Evolutionary conservation across 192 early-diverging fungal genomes (phyloP), one percentile per base, ranked within the genome.

Genomic region (Entrophospora sp.): DNA sequence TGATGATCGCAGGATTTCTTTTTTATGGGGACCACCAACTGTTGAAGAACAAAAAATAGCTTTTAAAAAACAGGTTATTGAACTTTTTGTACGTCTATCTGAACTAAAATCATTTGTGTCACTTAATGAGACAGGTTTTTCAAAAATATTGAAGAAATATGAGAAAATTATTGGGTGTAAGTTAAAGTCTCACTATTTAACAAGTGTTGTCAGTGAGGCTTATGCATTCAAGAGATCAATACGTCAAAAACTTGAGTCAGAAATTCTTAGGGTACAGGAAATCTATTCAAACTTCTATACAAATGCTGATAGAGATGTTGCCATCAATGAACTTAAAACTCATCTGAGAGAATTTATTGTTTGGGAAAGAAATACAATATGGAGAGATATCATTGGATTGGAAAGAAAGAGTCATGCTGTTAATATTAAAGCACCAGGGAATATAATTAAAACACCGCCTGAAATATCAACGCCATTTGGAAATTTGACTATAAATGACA

Each of bases 361-460:
- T 4, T 95, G 90, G 89, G 93, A 98, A 74, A 86, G 95, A 69
- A 98, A 96, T 75, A 98, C 95, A 0, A 86, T 98, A 24, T 98
- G 95, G 95, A 81, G 92, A 64, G 95, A 98, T 71, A 93, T 98
- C 91, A 89, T 98, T 70, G 88, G 88, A 35, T 84, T 85, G 67
- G 92, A 93, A 72, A 81, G 93, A 18, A 88, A 81, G 79, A 79
- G 80, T n/a, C 78, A 84, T 24, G 87, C 85, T 5, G 85, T 89
- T 7, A 85, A 81, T n/a, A 80, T 91, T 40, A 57, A 79, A 59
- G 35, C 69, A 0, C 73, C 69, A n/a, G 36, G 32, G 8, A 53
- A 63, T 31, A 46, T 63, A 12, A 31, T 36, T 6, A 76, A 73
- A 42, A 68, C 68, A 1, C 51, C 32, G 0, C 18, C 53, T 7